Conservation (phyloP, 1,284 basidiomycete genomes). For the Singerocomus inundabilis region DNA sequence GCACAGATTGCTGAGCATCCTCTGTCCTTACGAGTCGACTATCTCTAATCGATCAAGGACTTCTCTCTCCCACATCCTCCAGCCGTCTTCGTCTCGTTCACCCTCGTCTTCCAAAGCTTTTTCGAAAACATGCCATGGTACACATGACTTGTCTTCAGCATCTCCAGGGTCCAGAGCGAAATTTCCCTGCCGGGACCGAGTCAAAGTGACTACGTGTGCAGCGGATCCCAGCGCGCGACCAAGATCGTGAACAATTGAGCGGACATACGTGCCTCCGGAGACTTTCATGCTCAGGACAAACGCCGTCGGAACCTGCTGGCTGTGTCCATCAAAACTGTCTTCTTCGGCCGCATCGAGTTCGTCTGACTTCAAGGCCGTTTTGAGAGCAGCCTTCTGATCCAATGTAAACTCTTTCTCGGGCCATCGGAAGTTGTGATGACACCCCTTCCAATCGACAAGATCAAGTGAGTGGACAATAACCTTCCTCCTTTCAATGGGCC, state of each 20-base stretch:
- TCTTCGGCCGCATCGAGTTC: constrained; percentile 31
- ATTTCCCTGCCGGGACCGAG: constrained; percentile 80
- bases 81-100: constrained; percentile 59
- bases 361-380: constrained; percentile 55
- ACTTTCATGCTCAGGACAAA: constrained; percentile 91
- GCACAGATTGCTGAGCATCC: neutral
- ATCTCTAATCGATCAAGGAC: constrained; percentile 62
- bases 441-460: constrained; percentile 68
- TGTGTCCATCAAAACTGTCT: constrained; percentile 35
- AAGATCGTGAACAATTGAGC: constrained; percentile 89
- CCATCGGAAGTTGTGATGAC: constrained; percentile 65
- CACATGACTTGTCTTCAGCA: constrained; percentile 46
- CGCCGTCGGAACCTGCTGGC: constrained; percentile 60
- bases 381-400: constrained; percentile 71
- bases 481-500: constrained; percentile 87
- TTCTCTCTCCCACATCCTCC: constrained; percentile 69
- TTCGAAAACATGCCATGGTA: constrained; percentile 80
- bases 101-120: constrained; percentile 57
- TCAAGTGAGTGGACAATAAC: constrained; percentile 82
- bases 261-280: constrained; percentile 95
- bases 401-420: constrained; percentile 68
- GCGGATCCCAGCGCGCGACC: constrained; percentile 80
- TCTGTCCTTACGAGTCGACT: constrained; percentile 39
- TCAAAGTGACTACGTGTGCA: constrained; percentile 89
- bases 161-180: constrained; percentile 56